Conservation (phyloP, 345 rosid species). For the Rhodamnia argentea region DNA sequence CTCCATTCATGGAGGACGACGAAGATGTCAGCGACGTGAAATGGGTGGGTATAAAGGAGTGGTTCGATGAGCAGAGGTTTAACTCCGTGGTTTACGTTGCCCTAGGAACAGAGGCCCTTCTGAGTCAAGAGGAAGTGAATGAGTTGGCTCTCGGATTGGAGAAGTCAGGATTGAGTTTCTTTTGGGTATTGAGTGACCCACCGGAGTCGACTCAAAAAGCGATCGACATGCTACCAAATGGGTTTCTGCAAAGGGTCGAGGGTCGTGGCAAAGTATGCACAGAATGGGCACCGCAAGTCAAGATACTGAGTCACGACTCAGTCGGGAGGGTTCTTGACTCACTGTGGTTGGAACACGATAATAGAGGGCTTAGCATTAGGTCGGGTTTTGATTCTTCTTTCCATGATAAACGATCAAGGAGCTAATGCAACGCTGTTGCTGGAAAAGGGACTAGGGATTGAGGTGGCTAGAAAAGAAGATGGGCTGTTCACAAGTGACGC, state of each 20-base stretch:
- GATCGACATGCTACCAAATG: slow-evolving; percentile 14
- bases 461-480: slow-evolving; percentile 17
- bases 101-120: slow-evolving; percentile 30
- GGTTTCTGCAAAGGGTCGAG: slow-evolving; percentile 18
- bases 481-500: slow-evolving; percentile 15
- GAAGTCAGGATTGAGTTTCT: slow-evolving; percentile 22
- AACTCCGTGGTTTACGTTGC: slow-evolving; percentile 23
- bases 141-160: slow-evolving; percentile 32
- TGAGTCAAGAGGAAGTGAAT: slow-evolving; percentile 12
- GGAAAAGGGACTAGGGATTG: slow-evolving; percentile 12
- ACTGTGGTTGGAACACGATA: slow-evolving; percentile 23
- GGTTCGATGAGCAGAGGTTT: slow-evolving; percentile 18
- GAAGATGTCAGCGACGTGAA: slow-evolving; percentile 1
- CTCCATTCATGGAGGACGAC: slow-evolving; percentile 3
- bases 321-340: slow-evolving; percentile 31
- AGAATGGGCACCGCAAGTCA: slow-evolving; percentile 36
- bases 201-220: slow-evolving; percentile 13
- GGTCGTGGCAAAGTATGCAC: slow-evolving; percentile 21
- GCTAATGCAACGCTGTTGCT: slow-evolving; percentile 20
- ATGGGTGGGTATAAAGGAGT: slow-evolving; percentile 12
- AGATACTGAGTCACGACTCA: slow-evolving; percentile 25
- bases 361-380: slow-evolving; percentile 20
- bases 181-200: slow-evolving; percentile 28
- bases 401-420: slow-evolving; percentile 24
- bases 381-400: slow-evolving; percentile 6